Percentiles rank a stretch among this genome's conserved stretches.
These are phyloP conservation scores for Zygnema cylindricum DNA, from an alignment of 139 green algal genomes.

Conservation along the genomic window DNA sequence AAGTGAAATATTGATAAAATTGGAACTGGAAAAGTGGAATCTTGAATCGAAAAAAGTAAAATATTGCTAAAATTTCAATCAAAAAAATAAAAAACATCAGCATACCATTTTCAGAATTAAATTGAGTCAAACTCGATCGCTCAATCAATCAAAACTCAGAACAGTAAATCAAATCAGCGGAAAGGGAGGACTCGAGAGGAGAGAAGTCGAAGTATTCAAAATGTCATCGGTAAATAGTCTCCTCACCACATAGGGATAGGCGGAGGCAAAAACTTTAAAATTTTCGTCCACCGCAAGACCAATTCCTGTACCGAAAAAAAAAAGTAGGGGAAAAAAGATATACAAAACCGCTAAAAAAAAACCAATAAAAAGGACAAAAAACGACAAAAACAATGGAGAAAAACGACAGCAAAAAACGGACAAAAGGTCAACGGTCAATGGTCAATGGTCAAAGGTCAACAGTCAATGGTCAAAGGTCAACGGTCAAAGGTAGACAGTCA, in stretches of 20 bases:
- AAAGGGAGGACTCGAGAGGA: constrained; percentile 20
- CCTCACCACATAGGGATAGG: constrained; percentile 83
- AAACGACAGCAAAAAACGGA: background rate
- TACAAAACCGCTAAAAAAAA: background rate
- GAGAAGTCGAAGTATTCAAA: background rate
- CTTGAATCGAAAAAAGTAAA: background rate
- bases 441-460: too few species aligned
- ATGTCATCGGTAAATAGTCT: constrained; percentile 88
- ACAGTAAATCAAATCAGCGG: background rate
- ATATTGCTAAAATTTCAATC: background rate
- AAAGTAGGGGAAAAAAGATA: background rate
- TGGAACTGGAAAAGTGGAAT: too few species aligned
- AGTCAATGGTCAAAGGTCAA: too few species aligned
- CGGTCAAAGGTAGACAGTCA: too few species aligned
- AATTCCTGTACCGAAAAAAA: constrained; percentile 87
- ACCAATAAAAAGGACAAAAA: background rate
- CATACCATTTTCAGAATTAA: background rate
- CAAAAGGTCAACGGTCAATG: too few species aligned
- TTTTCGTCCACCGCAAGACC: constrained; percentile 89
- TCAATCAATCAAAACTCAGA: background rate
- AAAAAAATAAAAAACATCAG: background rate
- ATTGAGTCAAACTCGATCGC: background rate
- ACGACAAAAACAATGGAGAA: constrained; percentile 9
- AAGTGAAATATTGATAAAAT: too few species aligned
- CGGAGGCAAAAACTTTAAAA: constrained; percentile 89